phyloP scores from a whole-genome alignment of 805 yeast species.

The Babjeviella inositovora region DNA sequence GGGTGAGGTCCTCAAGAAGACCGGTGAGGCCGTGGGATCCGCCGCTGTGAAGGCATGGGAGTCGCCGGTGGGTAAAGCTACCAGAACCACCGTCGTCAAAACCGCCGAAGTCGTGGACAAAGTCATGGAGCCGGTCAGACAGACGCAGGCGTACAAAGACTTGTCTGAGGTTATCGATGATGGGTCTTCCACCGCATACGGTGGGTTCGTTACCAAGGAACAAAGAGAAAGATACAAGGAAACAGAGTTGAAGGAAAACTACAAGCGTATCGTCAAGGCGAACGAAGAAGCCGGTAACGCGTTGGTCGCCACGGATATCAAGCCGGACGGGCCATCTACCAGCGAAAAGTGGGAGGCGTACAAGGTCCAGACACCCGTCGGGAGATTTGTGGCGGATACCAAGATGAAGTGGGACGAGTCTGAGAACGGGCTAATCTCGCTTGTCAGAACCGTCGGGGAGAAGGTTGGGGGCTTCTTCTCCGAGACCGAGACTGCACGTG shows the following conservation, averaged over 20 bases:
- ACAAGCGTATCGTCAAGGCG: conserved; percentile 56
- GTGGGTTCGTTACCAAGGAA: conserved; percentile 82
- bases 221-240: conserved; percentile 61
- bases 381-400: conserved; percentile 43
- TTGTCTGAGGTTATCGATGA: conserved; percentile 82
- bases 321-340: conserved; percentile 53
- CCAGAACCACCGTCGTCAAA: conserved; percentile 69
- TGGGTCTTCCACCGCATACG: conserved; percentile 78
- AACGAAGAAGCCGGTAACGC: conserved; percentile 75
- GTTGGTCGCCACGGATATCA: conserved; percentile 67
- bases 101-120: conserved; percentile 82
- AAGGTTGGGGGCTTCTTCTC: conserved; percentile 81
- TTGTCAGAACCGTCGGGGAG: conserved; percentile 65
- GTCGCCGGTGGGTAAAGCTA: conserved; percentile 77
- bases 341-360: conserved; percentile 53
- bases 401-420: conserved; percentile 80
- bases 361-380: conserved; percentile 52
- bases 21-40: conserved; percentile 87
- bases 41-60: conserved; percentile 94
- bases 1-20: conserved; percentile 64
- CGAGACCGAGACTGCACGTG: conserved; percentile 93
- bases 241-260: conserved; percentile 35
- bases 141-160: conserved; percentile 81
- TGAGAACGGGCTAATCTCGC: conserved; percentile 78
- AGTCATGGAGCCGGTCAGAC: conserved; percentile 83